A percentile compares a stretch with the other conserved stretches of the same genome.
Evolutionary conservation across 2,329 filamentous ascomycete genomes (phyloP).

Genomic region (Calycina herbarum): DNA sequence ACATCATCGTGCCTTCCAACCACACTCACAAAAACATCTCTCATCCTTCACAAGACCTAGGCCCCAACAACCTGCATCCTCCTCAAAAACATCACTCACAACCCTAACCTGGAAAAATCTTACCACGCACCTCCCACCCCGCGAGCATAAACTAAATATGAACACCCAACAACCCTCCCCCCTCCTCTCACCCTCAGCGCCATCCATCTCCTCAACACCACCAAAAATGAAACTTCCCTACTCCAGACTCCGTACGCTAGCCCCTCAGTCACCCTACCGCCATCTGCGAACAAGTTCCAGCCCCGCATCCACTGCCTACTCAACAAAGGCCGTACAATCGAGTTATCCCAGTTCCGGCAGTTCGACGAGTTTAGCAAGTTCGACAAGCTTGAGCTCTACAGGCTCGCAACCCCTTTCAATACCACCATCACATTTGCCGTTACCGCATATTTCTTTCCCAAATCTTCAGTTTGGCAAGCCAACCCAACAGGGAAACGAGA

Average conservation of each 20-base stretch:
- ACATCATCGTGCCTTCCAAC: too few relatives aligned
- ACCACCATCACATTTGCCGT: too few relatives aligned
- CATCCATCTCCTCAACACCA: neutral
- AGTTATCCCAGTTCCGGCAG: neutral
- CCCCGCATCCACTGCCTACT: neutral
- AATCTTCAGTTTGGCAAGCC: too few relatives aligned
- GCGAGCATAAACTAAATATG: neutral
- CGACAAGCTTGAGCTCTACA: neutral
- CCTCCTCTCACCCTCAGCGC: neutral
- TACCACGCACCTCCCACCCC: neutral
- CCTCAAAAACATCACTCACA: neutral
- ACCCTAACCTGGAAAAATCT: neutral
- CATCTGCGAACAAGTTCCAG: neutral
- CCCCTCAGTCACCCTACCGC: neutral
- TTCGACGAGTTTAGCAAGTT: neutral
- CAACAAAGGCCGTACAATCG: neutral
- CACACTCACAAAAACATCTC: too few relatives aligned
- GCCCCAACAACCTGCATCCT: neutral
- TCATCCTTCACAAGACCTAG: too few relatives aligned
- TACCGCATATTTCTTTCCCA: neutral
- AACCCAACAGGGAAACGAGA: too few relatives aligned
- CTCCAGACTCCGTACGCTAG: neutral
- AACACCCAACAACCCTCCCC: neutral
- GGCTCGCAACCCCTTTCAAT: too few relatives aligned
- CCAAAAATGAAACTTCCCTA: neutral